These are phyloP conservation scores for Epichloe brachyelytri DNA, from an alignment of 2,329 filamentous ascomycete species.

Conservation along the genomic window DNA sequence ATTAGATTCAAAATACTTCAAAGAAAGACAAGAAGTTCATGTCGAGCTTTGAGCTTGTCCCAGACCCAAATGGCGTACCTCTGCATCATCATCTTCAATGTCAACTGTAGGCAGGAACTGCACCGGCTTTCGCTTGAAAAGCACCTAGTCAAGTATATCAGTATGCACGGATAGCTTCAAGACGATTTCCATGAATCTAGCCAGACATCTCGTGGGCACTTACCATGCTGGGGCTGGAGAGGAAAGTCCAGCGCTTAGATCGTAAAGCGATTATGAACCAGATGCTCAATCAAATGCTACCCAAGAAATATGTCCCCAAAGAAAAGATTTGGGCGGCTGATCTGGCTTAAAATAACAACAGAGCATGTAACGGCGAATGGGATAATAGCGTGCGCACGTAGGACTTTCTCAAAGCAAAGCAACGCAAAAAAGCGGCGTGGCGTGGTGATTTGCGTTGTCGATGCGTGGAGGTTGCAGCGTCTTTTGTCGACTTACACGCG, in stretches of 20 bases:
- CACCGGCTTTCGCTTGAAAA: conserved; percentile 93
- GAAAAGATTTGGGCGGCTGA: not conserved
- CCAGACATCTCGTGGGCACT: not conserved
- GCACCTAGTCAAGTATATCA: conserved; percentile 46
- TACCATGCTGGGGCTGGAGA: conserved; percentile 7
- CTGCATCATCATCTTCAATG: conserved; percentile 67
- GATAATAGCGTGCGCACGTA: not conserved
- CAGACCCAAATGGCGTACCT: conserved; percentile 43
- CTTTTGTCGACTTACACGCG: conserved; percentile 20
- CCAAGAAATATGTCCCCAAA: not conserved
- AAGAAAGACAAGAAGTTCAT: not conserved
- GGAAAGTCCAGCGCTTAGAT: not conserved
- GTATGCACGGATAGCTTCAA: not conserved
- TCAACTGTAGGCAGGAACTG: conserved; percentile 60
- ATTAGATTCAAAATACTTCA: not conserved
- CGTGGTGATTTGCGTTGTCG: conserved; percentile 1
- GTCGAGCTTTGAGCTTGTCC: conserved; percentile 1
- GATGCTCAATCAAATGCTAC: not conserved
- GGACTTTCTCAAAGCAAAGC: not conserved
- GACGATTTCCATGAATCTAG: not conserved
- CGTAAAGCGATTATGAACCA: not conserved
- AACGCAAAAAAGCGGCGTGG: conserved; percentile 1
- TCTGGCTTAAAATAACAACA: not conserved
- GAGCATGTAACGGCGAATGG: not conserved
- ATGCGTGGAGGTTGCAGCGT: conserved; percentile 4